These are phyloP conservation scores for Pleurotus salmoneostramineus DNA, from an alignment of 768 basidiomycete genomes.

Conservation along the genomic window DNA sequence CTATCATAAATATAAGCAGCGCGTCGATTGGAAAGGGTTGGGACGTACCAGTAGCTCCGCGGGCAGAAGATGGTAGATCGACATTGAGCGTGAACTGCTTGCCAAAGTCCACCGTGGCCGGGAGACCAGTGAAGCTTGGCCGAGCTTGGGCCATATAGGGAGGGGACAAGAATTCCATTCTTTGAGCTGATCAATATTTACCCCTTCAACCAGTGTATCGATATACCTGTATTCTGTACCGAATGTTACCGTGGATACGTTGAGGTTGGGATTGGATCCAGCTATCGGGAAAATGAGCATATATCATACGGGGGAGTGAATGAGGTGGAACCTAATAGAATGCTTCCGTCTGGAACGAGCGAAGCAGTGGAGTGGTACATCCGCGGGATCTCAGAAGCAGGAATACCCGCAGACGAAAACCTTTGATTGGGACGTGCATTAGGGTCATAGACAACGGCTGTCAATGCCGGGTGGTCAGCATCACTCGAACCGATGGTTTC, in stretches of 20 bases:
- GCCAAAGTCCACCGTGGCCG: slow-evolving; percentile 32
- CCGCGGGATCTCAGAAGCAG: slow-evolving; percentile 24
- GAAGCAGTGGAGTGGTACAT: slow-evolving; percentile 31
- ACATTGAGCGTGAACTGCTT: slow-evolving; percentile 30
- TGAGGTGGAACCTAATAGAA: slow-evolving; percentile 18
- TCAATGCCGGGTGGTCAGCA: slow-evolving; percentile 29
- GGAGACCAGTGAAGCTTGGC: slow-evolving; percentile 28
- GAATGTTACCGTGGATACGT: slow-evolving; percentile 15
- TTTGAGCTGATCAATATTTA: slow-evolving; percentile 4
- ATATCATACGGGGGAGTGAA: neutral
- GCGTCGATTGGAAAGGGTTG: neutral
- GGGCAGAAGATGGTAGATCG: slow-evolving; percentile 23
- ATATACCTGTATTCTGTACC: slow-evolving; percentile 29
- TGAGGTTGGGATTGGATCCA: slow-evolving; percentile 43
- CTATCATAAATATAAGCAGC: slow-evolving; percentile 13
- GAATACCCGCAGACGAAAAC: slow-evolving; percentile 25
- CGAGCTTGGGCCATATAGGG: slow-evolving; percentile 35
- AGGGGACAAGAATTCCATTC: slow-evolving; percentile 37
- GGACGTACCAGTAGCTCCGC: slow-evolving; percentile 22
- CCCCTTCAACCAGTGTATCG: too few species aligned
- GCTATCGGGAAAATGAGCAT: slow-evolving; percentile 18
- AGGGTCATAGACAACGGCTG: slow-evolving; percentile 28
- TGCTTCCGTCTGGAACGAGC: slow-evolving; percentile 24
- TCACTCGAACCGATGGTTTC: slow-evolving; percentile 26
- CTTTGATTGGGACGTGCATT: slow-evolving; percentile 20